These are phyloP conservation scores for Sporothrix pallida DNA, from an alignment of 2,329 filamentous ascomycete species.

Conservation along the genomic window DNA sequence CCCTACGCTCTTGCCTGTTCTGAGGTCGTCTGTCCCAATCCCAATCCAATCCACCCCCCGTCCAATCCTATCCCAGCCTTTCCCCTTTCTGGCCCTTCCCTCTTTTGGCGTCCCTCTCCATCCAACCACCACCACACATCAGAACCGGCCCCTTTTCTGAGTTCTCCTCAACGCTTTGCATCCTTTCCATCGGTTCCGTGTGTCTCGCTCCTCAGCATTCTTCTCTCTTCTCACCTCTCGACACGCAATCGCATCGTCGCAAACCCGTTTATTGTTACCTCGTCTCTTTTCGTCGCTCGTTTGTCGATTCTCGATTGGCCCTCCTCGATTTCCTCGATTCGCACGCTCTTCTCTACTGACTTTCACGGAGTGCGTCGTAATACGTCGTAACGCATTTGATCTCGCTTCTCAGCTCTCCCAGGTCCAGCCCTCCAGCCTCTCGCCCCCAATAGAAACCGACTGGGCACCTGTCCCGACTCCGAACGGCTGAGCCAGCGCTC, in stretches of 20 bases:
- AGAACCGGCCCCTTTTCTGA: constrained; percentile 30
- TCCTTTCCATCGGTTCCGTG: constrained; percentile 27
- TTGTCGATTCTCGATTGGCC: neutral
- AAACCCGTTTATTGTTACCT: constrained; percentile 8
- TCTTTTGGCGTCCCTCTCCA: constrained; percentile 31
- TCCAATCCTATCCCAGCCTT: constrained; percentile 33
- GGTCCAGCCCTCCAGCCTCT: neutral
- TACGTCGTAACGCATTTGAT: constrained; percentile 19
- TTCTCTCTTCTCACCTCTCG: constrained; percentile 5
- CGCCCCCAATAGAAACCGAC: constrained; percentile 1
- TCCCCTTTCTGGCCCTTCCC: constrained; percentile 17
- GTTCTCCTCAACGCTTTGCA: constrained; percentile 17
- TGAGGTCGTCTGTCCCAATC: neutral
- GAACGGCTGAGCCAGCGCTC: constrained; percentile 25
- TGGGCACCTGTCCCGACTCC: constrained; percentile 1
- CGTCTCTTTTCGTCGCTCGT: constrained; percentile 15
- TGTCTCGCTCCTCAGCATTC: constrained; percentile 21
- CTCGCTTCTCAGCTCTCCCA: constrained; percentile 21
- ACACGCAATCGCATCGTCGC: constrained; percentile 15
- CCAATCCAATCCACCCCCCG: neutral
- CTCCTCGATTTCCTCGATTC: neutral
- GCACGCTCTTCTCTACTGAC: constrained; percentile 9
- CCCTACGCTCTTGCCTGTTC: constrained; percentile 10
- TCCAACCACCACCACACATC: constrained; percentile 29
- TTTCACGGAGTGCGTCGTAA: constrained; percentile 24